Percentiles rank a stretch among this genome's conserved stretches.
Conservation (phyloP, 2,329 filamentous ascomycete species). For the Penicillium sp. region DNA sequence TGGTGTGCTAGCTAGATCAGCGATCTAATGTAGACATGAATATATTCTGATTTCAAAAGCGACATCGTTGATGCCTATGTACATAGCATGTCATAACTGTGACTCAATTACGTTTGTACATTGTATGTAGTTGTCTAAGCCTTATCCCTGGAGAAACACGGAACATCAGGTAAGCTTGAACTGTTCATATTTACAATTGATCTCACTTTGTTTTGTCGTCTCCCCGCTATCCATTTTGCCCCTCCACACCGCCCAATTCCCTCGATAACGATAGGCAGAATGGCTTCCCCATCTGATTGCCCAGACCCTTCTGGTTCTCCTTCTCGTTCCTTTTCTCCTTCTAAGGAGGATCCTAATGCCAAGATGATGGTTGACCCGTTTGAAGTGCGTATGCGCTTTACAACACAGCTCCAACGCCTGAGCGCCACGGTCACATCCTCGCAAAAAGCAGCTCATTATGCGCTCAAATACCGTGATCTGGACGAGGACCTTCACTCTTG, state of each 20-base stretch:
- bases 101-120: too few relatives aligned
- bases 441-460: slow-evolving; percentile 92
- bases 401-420: slow-evolving; percentile 81
- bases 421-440: slow-evolving; percentile 87
- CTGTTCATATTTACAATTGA: not conserved
- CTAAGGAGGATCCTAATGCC: not conserved
- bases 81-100: too few relatives aligned
- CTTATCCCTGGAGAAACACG: too few relatives aligned
- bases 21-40: not conserved
- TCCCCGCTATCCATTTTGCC: not conserved
- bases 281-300: not conserved
- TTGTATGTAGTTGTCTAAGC: too few relatives aligned
- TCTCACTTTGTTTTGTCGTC: not conserved
- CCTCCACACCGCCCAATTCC: not conserved
- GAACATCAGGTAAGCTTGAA: not conserved
- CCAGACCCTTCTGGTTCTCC: too few relatives aligned
- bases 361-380: slow-evolving; percentile 79
- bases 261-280: not conserved
- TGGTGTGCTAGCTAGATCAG: not conserved
- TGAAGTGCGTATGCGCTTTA: slow-evolving; percentile 98
- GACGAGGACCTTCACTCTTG: slow-evolving; percentile 97
- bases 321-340: not conserved
- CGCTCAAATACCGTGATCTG: slow-evolving; percentile 89
- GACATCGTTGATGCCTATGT: not conserved
- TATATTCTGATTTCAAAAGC: not conserved